Evolutionary conservation across 306 rosid genomes (phyloP).

Genomic region (Cucurbita argyrosperma): DNA sequence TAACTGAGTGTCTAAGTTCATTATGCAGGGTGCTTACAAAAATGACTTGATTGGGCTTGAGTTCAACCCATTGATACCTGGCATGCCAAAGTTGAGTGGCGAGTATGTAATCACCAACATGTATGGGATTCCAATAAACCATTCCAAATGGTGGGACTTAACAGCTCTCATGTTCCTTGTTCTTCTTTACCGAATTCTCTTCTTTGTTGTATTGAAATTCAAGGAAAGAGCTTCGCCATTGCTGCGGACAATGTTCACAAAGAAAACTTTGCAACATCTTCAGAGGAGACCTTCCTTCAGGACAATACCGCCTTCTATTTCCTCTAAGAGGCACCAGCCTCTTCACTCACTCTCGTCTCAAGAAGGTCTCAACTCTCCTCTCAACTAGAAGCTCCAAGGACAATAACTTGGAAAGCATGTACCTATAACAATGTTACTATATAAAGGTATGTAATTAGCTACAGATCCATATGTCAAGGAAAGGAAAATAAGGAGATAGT

Average conservation of each 20-base stretch:
- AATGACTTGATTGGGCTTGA: conserved; percentile 78
- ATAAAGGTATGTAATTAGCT: neutral
- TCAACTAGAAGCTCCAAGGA: conserved; percentile 22
- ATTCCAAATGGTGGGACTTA: conserved; percentile 96
- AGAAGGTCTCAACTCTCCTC: conserved; percentile 83
- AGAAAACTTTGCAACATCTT: conserved; percentile 42
- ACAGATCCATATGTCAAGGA: neutral
- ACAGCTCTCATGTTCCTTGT: conserved; percentile 43
- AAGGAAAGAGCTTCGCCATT: conserved; percentile 54
- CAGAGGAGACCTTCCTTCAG: conserved; percentile 68
- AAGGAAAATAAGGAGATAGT: neutral
- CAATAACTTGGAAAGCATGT: neutral
- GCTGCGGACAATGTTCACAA: conserved; percentile 33
- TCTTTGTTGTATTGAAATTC: conserved; percentile 61
- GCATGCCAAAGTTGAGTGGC: conserved; percentile 54
- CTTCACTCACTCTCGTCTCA: conserved; percentile 63
- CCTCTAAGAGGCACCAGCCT: conserved; percentile 64
- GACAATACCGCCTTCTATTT: conserved; percentile 35
- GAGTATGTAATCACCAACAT: conserved; percentile 37
- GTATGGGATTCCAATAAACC: conserved; percentile 48
- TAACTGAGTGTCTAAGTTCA: neutral
- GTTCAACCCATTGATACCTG: conserved; percentile 51
- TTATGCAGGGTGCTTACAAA: conserved; percentile 77
- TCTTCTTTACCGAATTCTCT: conserved; percentile 35
- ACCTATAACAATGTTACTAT: neutral